Base-by-base conservation (phyloP, 805 yeast genomes). In the Myxozyma geophila region DNA sequence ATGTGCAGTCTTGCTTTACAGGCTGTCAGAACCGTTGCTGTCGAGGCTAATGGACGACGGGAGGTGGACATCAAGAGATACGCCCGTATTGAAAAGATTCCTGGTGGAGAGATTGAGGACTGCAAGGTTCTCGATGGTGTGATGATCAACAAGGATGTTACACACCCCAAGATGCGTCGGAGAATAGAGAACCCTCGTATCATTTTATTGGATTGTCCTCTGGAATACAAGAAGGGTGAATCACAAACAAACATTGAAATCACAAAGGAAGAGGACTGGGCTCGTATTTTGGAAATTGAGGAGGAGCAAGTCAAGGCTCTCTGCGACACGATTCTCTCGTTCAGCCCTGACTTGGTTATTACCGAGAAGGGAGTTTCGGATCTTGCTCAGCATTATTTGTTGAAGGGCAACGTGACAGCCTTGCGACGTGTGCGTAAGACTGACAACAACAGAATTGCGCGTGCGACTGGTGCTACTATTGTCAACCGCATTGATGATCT, bases 101-200 rank as follows among this genome's bases (percentile, higher is more conserved):
- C 99, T 50, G 99, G 99, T 73, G 99, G 98, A 48, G 99, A 95
- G 70, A 91, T 95, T 67, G 87, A 90, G 70, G 97, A 93, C 71
- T 86, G 92, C 52, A 82, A 82, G 67, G 97, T 95, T 15, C 81
- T 95, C 73, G 92, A 89, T 73, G 99, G 99, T 68, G 88, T 93
- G 58, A 80, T 95, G 79, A 83, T 95, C 72, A 95, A 95, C 81
- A 95, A 95, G 78, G 99, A 95, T 75, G 96, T 95, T 62, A 92
- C 96, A n/a, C 99, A 95, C 78, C 99, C 99, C 67, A 92, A 92
- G 77, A 95, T 95, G 99, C 87, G 87, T 71, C 87, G 99, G 76
- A 74, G 81, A 71, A 89, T 95, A 70, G 89, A 88, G 75, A 89
- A 91, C 73, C 99, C 99, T 56, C 85, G 93, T 68, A 85, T 95